Conservation (phyloP, 345 rosid genomes). For the Dimocarpus longan region DNA sequence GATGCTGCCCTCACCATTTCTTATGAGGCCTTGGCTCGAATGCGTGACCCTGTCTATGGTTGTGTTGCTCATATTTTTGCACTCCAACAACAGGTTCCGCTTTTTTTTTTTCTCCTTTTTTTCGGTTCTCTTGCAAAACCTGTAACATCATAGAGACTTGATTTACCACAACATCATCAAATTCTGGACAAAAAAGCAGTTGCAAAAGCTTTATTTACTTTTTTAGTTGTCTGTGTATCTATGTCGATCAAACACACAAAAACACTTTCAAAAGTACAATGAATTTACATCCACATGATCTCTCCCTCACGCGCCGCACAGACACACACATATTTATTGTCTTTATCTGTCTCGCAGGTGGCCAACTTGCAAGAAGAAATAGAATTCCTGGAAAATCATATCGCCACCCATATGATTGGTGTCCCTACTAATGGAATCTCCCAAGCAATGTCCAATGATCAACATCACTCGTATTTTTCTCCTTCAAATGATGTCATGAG, state of each 20-base stretch:
- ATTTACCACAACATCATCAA: too few species aligned
- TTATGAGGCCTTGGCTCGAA: slow-evolving; percentile 71
- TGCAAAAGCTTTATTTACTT: too few species aligned
- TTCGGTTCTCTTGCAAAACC: neutral
- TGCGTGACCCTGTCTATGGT: slow-evolving; percentile 61
- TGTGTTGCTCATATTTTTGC: slow-evolving; percentile 71
- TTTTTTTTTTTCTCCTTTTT: neutral
- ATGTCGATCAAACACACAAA: too few species aligned
- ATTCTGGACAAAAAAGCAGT: neutral
- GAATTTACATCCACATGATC: neutral
- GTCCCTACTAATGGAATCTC: slow-evolving; percentile 28
- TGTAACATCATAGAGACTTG: neutral
- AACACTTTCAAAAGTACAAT: neutral
- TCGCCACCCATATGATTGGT: slow-evolving; percentile 41
- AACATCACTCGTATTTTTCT: slow-evolving; percentile 25
- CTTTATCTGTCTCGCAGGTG: slow-evolving; percentile 47
- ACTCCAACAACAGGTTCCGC: slow-evolving; percentile 69
- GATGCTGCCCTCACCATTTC: slow-evolving; percentile 67
- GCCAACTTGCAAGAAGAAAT: slow-evolving; percentile 63
- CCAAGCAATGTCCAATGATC: slow-evolving; percentile 3
- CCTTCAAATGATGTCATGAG: slow-evolving; percentile 30
- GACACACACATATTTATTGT: neutral
- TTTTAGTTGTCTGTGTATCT: too few species aligned
- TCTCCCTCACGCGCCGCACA: neutral
- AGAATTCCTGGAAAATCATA: slow-evolving; percentile 52